Conservation (phyloP, 1,284 basidiomycete genomes). For the Singerocomus inundabilis region DNA sequence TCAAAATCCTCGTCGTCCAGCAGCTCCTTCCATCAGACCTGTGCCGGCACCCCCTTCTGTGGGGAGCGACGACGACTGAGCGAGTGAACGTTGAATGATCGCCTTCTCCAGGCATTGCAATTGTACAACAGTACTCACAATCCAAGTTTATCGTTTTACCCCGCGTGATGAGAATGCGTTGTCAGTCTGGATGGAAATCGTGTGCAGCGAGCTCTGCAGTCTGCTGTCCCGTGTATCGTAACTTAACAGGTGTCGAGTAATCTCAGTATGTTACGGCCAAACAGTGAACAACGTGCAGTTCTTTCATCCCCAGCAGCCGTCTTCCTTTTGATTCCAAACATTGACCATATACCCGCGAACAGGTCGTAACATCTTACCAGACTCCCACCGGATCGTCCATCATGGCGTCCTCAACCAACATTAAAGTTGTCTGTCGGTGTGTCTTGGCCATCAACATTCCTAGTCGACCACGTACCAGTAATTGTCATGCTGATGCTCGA, state of each 20-base stretch:
- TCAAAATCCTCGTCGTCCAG: slow-evolving; percentile 46
- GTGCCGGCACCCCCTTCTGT: slow-evolving; percentile 36
- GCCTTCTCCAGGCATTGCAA: slow-evolving; percentile 5
- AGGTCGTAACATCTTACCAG: slow-evolving; percentile 13
- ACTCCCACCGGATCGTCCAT: slow-evolving; percentile 29
- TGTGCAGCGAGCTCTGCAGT: background rate
- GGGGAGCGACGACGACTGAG: slow-evolving; percentile 44
- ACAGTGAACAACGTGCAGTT: slow-evolving; percentile 17
- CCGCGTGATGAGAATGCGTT: background rate
- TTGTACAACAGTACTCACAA: slow-evolving; percentile 27
- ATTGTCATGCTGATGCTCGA: slow-evolving; percentile 8
- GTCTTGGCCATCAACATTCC: slow-evolving; percentile 28
- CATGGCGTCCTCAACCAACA: slow-evolving; percentile 80
- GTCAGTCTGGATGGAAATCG: slow-evolving; percentile 5
- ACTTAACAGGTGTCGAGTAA: background rate
- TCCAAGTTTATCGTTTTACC: slow-evolving; percentile 1
- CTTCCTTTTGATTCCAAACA: slow-evolving; percentile 9
- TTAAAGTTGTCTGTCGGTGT: slow-evolving; percentile 94
- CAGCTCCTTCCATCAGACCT: slow-evolving; percentile 59
- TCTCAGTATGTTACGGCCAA: slow-evolving; percentile 29
- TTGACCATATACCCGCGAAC: slow-evolving; percentile 20
- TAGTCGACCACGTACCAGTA: slow-evolving; percentile 1
- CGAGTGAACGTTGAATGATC: slow-evolving; percentile 7
- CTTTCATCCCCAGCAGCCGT: slow-evolving; percentile 22
- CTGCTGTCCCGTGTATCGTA: background rate